Base-by-base conservation (phyloP, 169 alveolate species). In the Plasmodium relictum region DNA sequence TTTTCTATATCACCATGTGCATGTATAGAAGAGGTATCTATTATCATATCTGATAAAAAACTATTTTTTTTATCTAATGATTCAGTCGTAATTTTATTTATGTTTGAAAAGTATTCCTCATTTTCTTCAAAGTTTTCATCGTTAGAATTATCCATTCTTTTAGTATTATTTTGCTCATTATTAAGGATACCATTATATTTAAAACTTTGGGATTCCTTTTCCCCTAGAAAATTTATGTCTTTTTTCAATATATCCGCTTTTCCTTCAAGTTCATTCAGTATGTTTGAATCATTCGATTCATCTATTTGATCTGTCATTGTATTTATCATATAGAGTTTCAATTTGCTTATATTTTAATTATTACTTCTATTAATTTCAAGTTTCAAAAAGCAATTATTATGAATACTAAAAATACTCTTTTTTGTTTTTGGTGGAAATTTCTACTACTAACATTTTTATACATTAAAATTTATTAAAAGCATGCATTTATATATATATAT, bases 131-230 rank as follows among this genome's bases (percentile, higher is more conserved):
- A 54, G 6, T 7, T 6, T 14, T 24, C 63, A 54, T 54, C 63
- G 3, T 6, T 54, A 54, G 16, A 54, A 54, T 54, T 24, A 54
- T 16, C 63, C 22, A 16, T 54, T 54, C 63, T 54, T 54, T 54
- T 54, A 54, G 14, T 54, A 54, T 54, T 54, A 54, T 54, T 54
- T 54, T 54, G 8, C 8, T 54, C 63, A 16, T 16, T 54, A 54
- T 54, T 24, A 54, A 54, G 3, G 12, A 52, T n/a, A 52, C 8
- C 45, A 62, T 18, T 18, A 12, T 14, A 62, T 18, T 62, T 62
- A 22, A 26, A 62, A 8, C 22, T 24, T 9, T 16, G 12, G 6
- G 12, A 62, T 62, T n/a, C 39, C 5, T 62, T 10, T 62, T 14
- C 3, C 20, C 12, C 20, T 14, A 9, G 26, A n/a, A 52, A 2